These are phyloP conservation scores for Centrapalus pauciflorus DNA, from an alignment of 129 eudicot genomes.

Conservation along the genomic window DNA sequence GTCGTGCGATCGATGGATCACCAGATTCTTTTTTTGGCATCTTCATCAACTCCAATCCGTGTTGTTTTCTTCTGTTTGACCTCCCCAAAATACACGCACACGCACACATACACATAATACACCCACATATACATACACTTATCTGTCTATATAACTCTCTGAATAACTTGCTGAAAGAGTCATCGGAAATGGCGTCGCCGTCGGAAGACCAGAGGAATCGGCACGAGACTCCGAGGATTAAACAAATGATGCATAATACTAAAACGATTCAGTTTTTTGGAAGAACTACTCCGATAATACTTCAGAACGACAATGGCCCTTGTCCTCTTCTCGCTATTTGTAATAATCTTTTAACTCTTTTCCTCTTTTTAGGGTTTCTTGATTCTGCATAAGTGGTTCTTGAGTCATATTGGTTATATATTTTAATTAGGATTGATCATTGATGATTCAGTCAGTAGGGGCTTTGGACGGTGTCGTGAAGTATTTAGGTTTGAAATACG, in stretches of 20 bases:
- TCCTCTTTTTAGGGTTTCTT: slow-evolving; percentile 32
- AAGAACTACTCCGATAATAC: slow-evolving; percentile 63
- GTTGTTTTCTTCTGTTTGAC: slow-evolving; percentile 12
- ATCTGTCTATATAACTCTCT: neutral
- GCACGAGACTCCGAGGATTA: slow-evolving; percentile 14
- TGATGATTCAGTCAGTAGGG: neutral
- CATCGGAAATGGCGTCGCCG: slow-evolving; percentile 34
- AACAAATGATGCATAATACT: slow-evolving; percentile 62
- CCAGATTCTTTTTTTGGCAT: slow-evolving; percentile 26
- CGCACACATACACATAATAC: neutral
- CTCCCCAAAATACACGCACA: slow-evolving; percentile 11
- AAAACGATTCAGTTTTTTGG: slow-evolving; percentile 71
- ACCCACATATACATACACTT: slow-evolving; percentile 17
- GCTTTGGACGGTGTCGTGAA: neutral
- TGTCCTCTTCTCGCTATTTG: slow-evolving; percentile 97
- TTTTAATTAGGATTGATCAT: slow-evolving; percentile 12
- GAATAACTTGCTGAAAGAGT: neutral
- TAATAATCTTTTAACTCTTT: slow-evolving; percentile 19
- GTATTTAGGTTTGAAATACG: slow-evolving; percentile 6
- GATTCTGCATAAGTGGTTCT: neutral
- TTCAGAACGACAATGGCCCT: slow-evolving; percentile 96
- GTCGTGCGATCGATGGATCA: slow-evolving; percentile 31
- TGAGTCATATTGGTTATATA: neutral
- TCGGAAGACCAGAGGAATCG: slow-evolving; percentile 33
- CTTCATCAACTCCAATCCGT: slow-evolving; percentile 24